Base-by-base conservation (phyloP, 2,329 filamentous ascomycete genomes). In the Botryotinia convoluta region DNA sequence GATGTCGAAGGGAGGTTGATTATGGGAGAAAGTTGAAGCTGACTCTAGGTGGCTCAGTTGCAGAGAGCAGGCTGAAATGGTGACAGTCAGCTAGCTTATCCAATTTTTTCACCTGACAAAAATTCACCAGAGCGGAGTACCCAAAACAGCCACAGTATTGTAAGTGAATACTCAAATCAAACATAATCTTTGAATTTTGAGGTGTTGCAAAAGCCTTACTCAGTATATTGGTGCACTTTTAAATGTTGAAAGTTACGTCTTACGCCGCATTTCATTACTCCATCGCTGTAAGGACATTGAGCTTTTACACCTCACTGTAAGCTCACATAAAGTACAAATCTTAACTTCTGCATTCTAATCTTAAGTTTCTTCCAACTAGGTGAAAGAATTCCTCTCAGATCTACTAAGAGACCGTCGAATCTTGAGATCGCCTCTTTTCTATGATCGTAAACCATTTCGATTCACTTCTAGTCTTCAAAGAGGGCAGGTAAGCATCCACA, bases 181-280 rank as follows among this genome's bases (percentile, higher is more conserved):
- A n/a, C 48, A 51, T 26, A 14, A 51, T n/a, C 26, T n/a, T 51
- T 51, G 48, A 14, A 10, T 51, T 51, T 51, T 48, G 9, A 9
- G 10, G 22, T n/a, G 26, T 12, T n/a, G 48, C 14, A n/a, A 14
- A 26, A 12, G 48, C 26, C 26, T n/a, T 3, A n/a, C 9, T 12
- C 0, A n/a, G 22, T n/a, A 1, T 2, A 12, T n/a, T 51, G 48
- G 10, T 5, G 4, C 48, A 26, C n/a, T 1, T 14, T 5, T 6
- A 22, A 51, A 51, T 6, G 7, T 45, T 22, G 18, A 45, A 45
- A 22, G 1, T 51, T n/a, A n/a, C 48, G 8, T 51, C 22, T 12
- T 26, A 22, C 10, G 48, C 48, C 10, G 22, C 48, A 14, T n/a
- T 26, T 51, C 4, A 26, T 14, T 5, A 26, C 22, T 51, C 9